Evolutionary conservation across 2,329 filamentous ascomycete genomes (phyloP).

Genomic region (Colletotrichum sidae): DNA sequence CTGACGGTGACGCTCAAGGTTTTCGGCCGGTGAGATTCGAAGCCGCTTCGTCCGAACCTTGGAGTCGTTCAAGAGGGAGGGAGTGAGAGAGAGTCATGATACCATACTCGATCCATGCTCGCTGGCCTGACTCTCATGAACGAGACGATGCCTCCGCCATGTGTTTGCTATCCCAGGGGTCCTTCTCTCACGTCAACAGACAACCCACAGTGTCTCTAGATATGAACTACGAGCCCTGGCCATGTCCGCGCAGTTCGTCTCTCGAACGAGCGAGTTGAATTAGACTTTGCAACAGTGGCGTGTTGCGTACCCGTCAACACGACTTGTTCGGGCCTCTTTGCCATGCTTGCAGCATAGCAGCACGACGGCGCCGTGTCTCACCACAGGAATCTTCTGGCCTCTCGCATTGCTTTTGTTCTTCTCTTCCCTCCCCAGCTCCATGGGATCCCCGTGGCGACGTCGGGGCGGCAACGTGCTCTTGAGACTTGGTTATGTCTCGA

Average conservation of each 20-base stretch:
- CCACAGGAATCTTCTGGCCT: slow-evolving; percentile 1
- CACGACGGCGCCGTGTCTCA: slow-evolving; percentile 9
- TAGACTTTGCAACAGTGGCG: slow-evolving; percentile 19
- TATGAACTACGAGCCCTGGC: neutral
- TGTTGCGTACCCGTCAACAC: slow-evolving; percentile 10
- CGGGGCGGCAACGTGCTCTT: too few species aligned
- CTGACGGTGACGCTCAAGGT: slow-evolving; percentile 13
- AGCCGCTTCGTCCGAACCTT: slow-evolving; percentile 12
- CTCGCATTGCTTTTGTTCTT: slow-evolving; percentile 2
- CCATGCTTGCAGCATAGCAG: slow-evolving; percentile 2
- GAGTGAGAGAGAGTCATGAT: too few species aligned
- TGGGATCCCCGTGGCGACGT: too few species aligned
- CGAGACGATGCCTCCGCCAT: too few species aligned
- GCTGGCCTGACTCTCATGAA: too few species aligned
- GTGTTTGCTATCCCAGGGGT: too few species aligned
- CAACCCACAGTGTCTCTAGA: too few species aligned
- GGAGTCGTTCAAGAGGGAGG: neutral
- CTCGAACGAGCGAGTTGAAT: slow-evolving; percentile 5
- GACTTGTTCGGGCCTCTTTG: neutral
- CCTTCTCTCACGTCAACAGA: too few species aligned
- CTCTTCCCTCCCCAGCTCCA: slow-evolving; percentile 1
- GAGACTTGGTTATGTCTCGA: too few species aligned
- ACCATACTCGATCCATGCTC: too few species aligned
- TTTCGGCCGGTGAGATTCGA: slow-evolving; percentile 9
- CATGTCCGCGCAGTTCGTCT: slow-evolving; percentile 5